Base-by-base conservation (phyloP, 306 rosid genomes). In the Cyamopsis tetragonoloba region DNA sequence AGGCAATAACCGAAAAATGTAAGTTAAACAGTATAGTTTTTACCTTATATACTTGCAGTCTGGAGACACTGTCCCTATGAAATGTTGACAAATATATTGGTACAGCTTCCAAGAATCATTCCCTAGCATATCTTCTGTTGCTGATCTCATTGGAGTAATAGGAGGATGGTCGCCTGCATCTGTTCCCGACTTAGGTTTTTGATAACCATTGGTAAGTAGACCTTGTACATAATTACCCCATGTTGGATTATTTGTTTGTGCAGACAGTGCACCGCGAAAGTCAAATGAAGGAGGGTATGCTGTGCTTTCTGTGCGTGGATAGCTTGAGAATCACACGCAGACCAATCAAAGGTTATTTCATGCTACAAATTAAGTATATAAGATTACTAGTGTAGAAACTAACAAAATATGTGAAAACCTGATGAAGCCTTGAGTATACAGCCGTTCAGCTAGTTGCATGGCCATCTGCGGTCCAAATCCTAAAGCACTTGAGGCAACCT, bases 131-230 rank as follows among this genome's bases (percentile, higher is more conserved):
- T 88, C 91, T 78, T 92, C 98, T 31, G 93, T 70, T 55, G 93
- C 91, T 55, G 85, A 81, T 74, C 35, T 69, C 93, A 92, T 87
- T 62, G 98, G 98, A 57, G 98, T 92, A 53, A 92, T 79, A 34
- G 98, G 98, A 66, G 98, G 98, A 88, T 92, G 98, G 64, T 92
- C 98, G 31, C 98, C 98, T 13, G 13, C 96, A 81, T 92, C 98
- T 14, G 87, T 81, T 77, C 98, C 98, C 14, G 22, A 66, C 72
- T 83, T 85, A 65, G 98, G 96, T 70, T 87, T 87, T 18, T 72
- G 83, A 83, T 77, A 89, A 75, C 96, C 91, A 58, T 75, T 77
- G 39, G 68, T 56, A 19, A 92, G 89, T 54, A 92, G 81, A 58
- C 68, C 75, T 80, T 78, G 80, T 46, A 87, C 96, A 68, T 87